Evolutionary conservation across 495 filamentous ascomycete species (phyloP).

Genomic region (Hyaloscypha finlandica): DNA sequence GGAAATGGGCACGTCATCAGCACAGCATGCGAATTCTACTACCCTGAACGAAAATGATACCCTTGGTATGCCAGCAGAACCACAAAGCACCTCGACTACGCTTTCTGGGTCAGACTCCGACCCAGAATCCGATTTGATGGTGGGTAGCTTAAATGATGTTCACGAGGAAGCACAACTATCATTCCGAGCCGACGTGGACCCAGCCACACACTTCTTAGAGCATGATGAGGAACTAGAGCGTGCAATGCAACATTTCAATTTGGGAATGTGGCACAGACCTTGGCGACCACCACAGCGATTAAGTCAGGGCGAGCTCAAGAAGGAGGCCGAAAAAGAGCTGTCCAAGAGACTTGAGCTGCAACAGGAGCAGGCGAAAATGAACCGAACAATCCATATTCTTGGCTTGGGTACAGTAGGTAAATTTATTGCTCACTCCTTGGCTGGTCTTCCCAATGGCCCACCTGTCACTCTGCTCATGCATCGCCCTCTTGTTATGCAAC

Average conservation of each 20-base stretch:
- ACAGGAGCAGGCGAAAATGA: background rate
- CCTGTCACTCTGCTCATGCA: constrained; percentile 40
- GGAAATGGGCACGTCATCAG: no score
- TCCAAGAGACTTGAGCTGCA: background rate
- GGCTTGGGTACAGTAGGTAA: constrained; percentile 50
- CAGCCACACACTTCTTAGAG: background rate
- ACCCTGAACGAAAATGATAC: background rate
- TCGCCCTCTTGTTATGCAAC: constrained; percentile 30
- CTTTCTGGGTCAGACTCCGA: background rate
- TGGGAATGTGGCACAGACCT: background rate
- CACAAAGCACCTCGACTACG: background rate
- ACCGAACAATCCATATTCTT: constrained; percentile 49
- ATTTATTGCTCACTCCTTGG: constrained; percentile 52
- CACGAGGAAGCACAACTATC: background rate
- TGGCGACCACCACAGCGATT: background rate
- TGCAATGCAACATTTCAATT: constrained; percentile 1
- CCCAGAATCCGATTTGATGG: background rate
- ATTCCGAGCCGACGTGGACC: background rate
- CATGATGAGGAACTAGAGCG: background rate
- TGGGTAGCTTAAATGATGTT: background rate
- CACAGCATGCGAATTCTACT: no score
- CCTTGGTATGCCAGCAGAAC: background rate
- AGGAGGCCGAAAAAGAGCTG: background rate
- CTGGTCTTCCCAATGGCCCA: constrained; percentile 36
- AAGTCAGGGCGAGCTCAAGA: background rate